Evolutionary conservation across 2,329 filamentous ascomycete species (phyloP), one percentile per base, ranked within the genome.

Genomic region (Fusarium succisae): DNA sequence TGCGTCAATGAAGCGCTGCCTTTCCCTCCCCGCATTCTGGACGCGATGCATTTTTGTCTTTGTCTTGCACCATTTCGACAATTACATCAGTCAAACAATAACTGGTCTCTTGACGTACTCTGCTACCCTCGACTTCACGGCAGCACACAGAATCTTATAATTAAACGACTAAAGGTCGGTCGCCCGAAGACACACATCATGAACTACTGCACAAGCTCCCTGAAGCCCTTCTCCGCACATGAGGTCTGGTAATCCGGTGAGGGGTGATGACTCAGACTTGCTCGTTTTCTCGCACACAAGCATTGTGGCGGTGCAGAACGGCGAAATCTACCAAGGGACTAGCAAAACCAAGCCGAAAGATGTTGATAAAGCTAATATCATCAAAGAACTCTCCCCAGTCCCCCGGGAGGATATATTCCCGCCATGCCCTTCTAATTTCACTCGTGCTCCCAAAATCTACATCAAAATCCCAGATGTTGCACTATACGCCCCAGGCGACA

Each of bases 151-250:
- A 44, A 9, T 26, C 7, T 26, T 8, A 20, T 13, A 13, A 14
- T 26, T 4, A 3, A 20, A 26, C 17, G 9, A 26, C 17, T 6
- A 6, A 45, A 26, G 17, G 6, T 8, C 7, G 5, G 8, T 45
- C 11, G 5, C 22, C 24, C 5, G 11, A 26, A 14, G 0, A 45
- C 24, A 1, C 17, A 14, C 4, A 22, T 6, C 18, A 47, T 28
- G 18, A 47, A 47, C 44, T 47, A 47, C 24, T 47, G 12, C 18
- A 22, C 12, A 10, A 47, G 18, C 20, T 47, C 18, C 24, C 44
- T 47, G 3, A 47, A 22, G 18, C 44, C 44, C 8, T 28, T 28
- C 18, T 14, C 24, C 18, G 24, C 24, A 47, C 24, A 47, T 20
- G 24, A 20, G 24, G 18, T 47, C 18, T 47, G 44, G 24, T 22